Percentiles rank a stretch among this genome's conserved stretches.
Conservation (phyloP, 495 filamentous ascomycete species). For the Penicillium tannophilum region DNA sequence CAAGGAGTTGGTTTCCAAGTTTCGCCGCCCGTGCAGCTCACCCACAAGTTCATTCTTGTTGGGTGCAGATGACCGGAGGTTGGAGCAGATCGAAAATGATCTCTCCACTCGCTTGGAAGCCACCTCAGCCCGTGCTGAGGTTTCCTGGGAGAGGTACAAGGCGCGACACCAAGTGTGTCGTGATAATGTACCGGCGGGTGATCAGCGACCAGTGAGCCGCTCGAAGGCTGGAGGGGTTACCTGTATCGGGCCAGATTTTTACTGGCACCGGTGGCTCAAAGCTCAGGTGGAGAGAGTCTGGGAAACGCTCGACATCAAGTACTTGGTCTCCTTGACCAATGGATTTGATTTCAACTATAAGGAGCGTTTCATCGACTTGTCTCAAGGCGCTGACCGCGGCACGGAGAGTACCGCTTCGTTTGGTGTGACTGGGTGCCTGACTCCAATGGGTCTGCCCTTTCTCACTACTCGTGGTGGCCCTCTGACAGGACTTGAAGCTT, state of each 20-base stretch:
- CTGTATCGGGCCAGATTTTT: constrained; percentile 57
- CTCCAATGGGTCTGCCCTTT: constrained; percentile 66
- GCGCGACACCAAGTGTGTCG: constrained; percentile 58
- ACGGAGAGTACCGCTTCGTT: constrained; percentile 42
- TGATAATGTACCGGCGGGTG: constrained; percentile 45
- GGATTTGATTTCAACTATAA: constrained; percentile 67
- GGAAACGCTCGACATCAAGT: constrained; percentile 69
- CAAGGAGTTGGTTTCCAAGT: constrained; percentile 10
- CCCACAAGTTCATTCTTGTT: constrained; percentile 66
- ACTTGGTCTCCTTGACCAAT: constrained; percentile 34
- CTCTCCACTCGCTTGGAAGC: constrained; percentile 28
- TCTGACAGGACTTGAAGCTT: constrained; percentile 65
- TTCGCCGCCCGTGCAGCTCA: constrained; percentile 62
- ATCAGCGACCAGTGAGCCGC: constrained; percentile 54
- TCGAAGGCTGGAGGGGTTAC: constrained; percentile 54
- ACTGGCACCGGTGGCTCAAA: constrained; percentile 50
- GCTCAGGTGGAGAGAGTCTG: constrained; percentile 57
- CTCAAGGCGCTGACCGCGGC: constrained; percentile 73
- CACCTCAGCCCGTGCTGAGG: constrained; percentile 16
- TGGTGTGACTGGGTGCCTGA: constrained; percentile 71
- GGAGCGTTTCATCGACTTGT: constrained; percentile 66
- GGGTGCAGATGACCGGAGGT: constrained; percentile 55
- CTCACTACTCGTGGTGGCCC: constrained; percentile 63
- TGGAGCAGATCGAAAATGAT: constrained; percentile 51
- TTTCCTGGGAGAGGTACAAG: constrained; percentile 61